Base-by-base conservation (phyloP, 1,284 basidiomycete genomes). In the Afroboletus lepidellus region DNA sequence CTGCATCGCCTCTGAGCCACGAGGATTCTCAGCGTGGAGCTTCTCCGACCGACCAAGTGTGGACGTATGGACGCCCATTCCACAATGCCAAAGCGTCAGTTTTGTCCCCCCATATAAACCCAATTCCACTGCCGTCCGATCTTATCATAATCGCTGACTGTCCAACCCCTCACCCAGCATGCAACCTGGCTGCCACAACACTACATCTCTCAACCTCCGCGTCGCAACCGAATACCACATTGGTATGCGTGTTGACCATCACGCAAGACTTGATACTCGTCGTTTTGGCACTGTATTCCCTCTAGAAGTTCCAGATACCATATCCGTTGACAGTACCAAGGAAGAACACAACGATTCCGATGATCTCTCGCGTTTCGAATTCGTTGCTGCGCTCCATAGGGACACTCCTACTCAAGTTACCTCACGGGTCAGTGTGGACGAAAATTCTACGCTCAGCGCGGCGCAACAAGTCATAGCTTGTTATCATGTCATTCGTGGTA, bases 391-490 rank as follows among this genome's bases (percentile, higher is more conserved):
- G 0, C 18, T 44, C 9, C 46, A 66, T 23, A 32, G 27, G 16
- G 41, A 32, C 33, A 13, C 37, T 9, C 41, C 42, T 3, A 9
- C 54, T n/a, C 56, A 41, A 12, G 29, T 21, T 5, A 8, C 43
- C 36, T 58, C 52, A 4, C 11, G 27, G 25, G 13, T 50, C 24
- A 50, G 27, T 16, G 5, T 18, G 24, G 53, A 53, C 21, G 48
- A 57, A 38, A 24, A 34, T 37, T 54, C 56, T 41, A 55, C 48
- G 48, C 60, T 52, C 50, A 77, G 69, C 30, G 69, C 72, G 32
- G 73, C 77, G 15, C 74, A 78, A 54, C 69, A 73, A 48, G 67
- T 76, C 3, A 64, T 62, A 39, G 55, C 64, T 47, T 61, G 63
- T 38, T 75, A 75, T 57, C 72, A 72, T 36, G 69, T 71, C 13